Conservation (phyloP, 192 early-diverging fungal species). For the Kappamyces sp. region DNA sequence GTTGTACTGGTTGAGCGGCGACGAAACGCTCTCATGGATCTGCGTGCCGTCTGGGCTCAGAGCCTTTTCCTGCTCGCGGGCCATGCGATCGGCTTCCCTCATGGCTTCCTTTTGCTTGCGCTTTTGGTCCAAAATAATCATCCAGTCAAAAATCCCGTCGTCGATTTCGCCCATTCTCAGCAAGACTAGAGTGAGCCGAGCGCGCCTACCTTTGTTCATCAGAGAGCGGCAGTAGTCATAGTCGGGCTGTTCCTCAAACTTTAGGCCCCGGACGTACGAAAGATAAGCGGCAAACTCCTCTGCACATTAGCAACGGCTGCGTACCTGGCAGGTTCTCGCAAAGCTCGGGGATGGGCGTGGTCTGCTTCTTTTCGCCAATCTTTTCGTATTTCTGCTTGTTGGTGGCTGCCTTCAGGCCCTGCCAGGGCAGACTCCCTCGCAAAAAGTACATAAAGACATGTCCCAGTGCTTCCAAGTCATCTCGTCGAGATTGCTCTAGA, state of each 20-base stretch:
- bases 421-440: conserved; percentile 90
- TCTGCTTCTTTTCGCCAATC: conserved; percentile 98
- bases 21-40: neutral
- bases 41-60: conserved; percentile 6
- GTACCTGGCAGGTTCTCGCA: conserved; percentile 85
- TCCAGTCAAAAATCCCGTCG: conserved; percentile 96
- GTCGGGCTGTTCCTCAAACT: conserved; percentile 96
- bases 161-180: conserved; percentile 61
- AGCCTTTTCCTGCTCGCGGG: conserved; percentile 26
- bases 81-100: conserved; percentile 35
- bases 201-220: conserved; percentile 64
- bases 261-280: conserved; percentile 81
- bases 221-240: conserved; percentile 87
- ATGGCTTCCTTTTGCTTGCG: conserved; percentile 34
- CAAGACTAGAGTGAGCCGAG: conserved; percentile 23
- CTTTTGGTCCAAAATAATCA: conserved; percentile 52
- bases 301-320: conserved; percentile 41
- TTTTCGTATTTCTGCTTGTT: conserved; percentile 99
- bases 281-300: conserved; percentile 89
- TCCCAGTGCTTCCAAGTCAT: conserved; percentile 94
- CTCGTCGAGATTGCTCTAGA: conserved; percentile 92
- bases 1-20: neutral
- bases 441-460: conserved; percentile 99
- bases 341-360: conserved; percentile 78
- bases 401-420: conserved; percentile 93